Base-by-base conservation (phyloP, 1,139 yeast species). In the Hansenula lynferdii region DNA sequence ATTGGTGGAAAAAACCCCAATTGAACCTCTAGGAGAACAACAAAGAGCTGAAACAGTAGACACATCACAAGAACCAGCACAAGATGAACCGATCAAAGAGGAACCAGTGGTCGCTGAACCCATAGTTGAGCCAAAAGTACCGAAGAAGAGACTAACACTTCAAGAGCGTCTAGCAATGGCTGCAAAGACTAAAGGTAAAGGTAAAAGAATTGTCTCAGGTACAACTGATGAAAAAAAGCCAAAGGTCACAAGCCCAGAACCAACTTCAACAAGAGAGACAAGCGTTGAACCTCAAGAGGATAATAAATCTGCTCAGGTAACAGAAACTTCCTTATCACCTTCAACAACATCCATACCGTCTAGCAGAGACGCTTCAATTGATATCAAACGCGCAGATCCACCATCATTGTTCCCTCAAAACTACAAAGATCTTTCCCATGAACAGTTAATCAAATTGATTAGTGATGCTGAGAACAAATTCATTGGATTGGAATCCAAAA, bases 161-260 rank as follows among this genome's bases (percentile, higher is more conserved):
- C 58, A 86, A 54, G 95, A 87, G 52, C 66, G 96, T 46, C 66
- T 87, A 41, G 94, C 94, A 1, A 62, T 80, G 49, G 96, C 96
- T 1, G 89, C 90, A 5, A 77, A 76, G 49, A 68, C 74, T 3
- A 23, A 23, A 23, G 70, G 65, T 36, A 63, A 58, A 41, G 38
- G 50, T 1, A 52, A 54, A 37, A 56, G 51, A 39, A 38, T 47
- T 33, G 12, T 40, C 1, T 27, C 41, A 31, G 26, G 28, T 17
- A 21, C 28, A 17, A 26, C n/a, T 18, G 22, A 17, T 8, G 25
- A 31, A 6, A 25, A 25, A 8, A 9, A 12, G 15, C n/a, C 30
- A 11, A 35, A 15, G 14, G 15, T n/a, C 4, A 9, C 14, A 5
- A 12, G 30, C 9, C 4, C 24, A 14, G 34, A 35, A n/a, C 22